Evolutionary conservation across 768 basidiomycete species (phyloP).

Genomic region (Serpula lacrymans): DNA sequence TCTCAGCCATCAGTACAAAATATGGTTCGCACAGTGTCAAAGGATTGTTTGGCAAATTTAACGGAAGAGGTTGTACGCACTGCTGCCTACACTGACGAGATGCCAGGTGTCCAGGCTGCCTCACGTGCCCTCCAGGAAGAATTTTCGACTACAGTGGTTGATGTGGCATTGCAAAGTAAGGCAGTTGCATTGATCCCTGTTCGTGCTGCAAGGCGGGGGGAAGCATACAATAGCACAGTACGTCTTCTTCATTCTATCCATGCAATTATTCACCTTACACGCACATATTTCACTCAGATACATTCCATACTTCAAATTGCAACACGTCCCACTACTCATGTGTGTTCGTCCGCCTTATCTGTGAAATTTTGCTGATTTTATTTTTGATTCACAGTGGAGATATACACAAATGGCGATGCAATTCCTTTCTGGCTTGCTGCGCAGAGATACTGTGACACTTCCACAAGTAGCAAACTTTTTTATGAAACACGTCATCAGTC

Average conservation of each 20-base stretch:
- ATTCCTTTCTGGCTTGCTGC: conserved; percentile 58
- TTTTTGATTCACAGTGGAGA: conserved; percentile 59
- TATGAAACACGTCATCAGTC: conserved; percentile 61
- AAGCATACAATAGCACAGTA: conserved; percentile 50
- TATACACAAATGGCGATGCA: conserved; percentile 70
- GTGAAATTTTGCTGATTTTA: conserved; percentile 7
- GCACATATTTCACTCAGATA: conserved; percentile 42
- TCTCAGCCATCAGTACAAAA: conserved; percentile 15
- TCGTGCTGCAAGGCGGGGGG: conserved; percentile 44
- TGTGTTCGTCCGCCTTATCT: conserved; percentile 34
- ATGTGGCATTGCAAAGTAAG: conserved; percentile 40
- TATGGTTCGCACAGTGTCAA: conserved; percentile 39
- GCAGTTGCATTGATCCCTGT: conserved; percentile 40
- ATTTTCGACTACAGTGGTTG: conserved; percentile 41
- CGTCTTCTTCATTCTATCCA: conserved; percentile 10
- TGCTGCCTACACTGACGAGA: conserved; percentile 51
- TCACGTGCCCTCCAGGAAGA: conserved; percentile 48
- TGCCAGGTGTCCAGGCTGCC: conserved; percentile 45
- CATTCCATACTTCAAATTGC: conserved; percentile 60
- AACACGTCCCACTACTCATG: conserved; percentile 63
- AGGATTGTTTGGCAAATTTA: conserved; percentile 57
- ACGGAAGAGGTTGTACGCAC: conserved; percentile 66
- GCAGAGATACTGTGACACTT: conserved; percentile 55
- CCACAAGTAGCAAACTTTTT: conserved; percentile 60
- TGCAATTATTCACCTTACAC: conserved; percentile 1